A percentile compares a stretch with the other conserved stretches of the same genome.
Evolutionary conservation across 352 stramenopile genomes (phyloP).

Genomic region (Thalassiosira pacifica): DNA sequence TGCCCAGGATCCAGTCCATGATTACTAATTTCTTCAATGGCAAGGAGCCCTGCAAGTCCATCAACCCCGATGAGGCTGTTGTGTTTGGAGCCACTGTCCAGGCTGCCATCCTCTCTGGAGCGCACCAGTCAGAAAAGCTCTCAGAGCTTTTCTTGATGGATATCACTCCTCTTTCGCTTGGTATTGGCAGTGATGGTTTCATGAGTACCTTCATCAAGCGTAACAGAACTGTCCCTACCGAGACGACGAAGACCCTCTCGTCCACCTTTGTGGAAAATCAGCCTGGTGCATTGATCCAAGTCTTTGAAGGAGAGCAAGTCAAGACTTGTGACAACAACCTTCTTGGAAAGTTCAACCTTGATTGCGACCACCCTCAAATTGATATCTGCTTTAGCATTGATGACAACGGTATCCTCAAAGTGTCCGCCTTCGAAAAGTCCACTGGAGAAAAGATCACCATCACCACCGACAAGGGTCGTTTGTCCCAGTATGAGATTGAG

Average conservation of each 20-base stretch:
- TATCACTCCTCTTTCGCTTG: conserved; percentile 96
- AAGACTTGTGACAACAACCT: conserved; percentile 99
- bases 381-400: conserved; percentile 99
- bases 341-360: conserved; percentile 99
- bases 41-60: conserved; percentile 84
- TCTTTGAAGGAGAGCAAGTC: conserved; percentile 98
- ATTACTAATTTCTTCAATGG: conserved; percentile 99
- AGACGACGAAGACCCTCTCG: conserved; percentile 99
- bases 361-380: conserved; percentile 97
- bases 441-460: conserved; percentile 99
- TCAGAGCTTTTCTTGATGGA: conserved; percentile 97
- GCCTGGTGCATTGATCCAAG: conserved; percentile 92
- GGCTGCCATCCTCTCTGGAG: conserved; percentile 93
- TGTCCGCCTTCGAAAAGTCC: conserved; percentile 98
- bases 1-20: conserved; percentile 97
- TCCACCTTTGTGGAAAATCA: conserved; percentile 99
- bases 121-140: conserved; percentile 93
- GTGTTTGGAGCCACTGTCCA: conserved; percentile 98
- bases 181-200: conserved; percentile 98
- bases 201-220: conserved; percentile 99
- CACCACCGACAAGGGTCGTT: conserved; percentile 97
- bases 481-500: conserved; percentile 98
- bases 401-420: conserved; percentile 99
- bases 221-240: conserved; percentile 97
- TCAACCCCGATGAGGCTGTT: conserved; percentile 98